phyloP scores from a whole-genome alignment of 1,284 basidiomycete species.

The Stereum hirsutum region DNA sequence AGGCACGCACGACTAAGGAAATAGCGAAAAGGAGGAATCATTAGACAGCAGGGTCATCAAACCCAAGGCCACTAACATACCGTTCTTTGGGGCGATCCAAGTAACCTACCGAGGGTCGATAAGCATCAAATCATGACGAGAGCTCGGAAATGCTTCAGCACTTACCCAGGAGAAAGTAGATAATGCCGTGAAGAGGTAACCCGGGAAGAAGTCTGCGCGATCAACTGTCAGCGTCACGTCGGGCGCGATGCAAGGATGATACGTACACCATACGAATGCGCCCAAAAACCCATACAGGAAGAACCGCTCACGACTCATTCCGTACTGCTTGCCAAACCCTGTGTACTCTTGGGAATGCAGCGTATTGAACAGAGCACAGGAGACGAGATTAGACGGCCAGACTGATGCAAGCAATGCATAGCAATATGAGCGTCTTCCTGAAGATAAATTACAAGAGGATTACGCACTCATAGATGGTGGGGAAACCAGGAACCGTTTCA shows the following conservation, averaged over 20 bases:
- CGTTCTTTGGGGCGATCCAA: conserved; percentile 73
- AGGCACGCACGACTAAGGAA: not conserved
- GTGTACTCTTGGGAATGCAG: conserved; percentile 57
- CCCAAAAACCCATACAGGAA: conserved; percentile 55
- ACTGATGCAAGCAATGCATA: conserved; percentile 22
- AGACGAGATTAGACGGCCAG: conserved; percentile 83
- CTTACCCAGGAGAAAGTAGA: conserved; percentile 53
- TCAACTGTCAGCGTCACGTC: not conserved
- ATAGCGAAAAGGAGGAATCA: not conserved
- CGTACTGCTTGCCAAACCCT: conserved; percentile 50
- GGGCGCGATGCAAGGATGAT: not conserved
- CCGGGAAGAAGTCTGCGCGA: conserved; percentile 54
- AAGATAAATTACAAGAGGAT: not conserved
- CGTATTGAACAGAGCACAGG: conserved; percentile 78
- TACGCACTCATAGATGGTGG: conserved; percentile 77
- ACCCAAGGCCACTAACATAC: conserved; percentile 8
- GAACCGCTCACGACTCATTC: conserved; percentile 70
- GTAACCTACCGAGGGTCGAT: conserved; percentile 26
- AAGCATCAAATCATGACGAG: not conserved
- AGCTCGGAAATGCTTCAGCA: not conserved
- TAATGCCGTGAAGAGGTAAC: conserved; percentile 54
- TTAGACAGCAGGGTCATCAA: not conserved
- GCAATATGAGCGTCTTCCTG: not conserved
- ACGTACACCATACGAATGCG: conserved; percentile 53
- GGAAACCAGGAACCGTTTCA: conserved; percentile 60